phyloP scores from a whole-genome alignment of 164 flowering plant genomes.

The Cinnamomum chago region DNA sequence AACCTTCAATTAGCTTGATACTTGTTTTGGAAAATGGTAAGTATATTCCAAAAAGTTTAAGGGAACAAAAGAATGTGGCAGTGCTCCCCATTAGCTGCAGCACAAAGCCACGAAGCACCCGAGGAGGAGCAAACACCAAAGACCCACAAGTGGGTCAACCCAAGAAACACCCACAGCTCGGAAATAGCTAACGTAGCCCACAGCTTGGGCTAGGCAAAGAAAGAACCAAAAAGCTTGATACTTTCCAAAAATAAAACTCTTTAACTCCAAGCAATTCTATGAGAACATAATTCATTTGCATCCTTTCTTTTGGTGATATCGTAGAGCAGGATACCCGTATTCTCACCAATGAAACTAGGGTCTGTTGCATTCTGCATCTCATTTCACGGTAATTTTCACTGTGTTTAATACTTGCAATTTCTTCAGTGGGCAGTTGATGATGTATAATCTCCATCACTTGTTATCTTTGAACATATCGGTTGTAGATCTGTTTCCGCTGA shows the following conservation, averaged over 20 bases:
- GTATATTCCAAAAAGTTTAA: too few relatives aligned
- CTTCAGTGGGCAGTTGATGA: not conserved
- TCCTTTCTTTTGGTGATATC: not conserved
- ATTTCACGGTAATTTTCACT: not conserved
- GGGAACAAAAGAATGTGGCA: too few relatives aligned
- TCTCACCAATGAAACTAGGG: not conserved
- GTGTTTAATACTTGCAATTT: not conserved
- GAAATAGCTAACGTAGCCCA: too few relatives aligned
- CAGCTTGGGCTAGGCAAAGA: too few relatives aligned
- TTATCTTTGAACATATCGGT: conserved; percentile 9
- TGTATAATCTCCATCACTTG: not conserved
- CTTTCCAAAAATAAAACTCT: not conserved
- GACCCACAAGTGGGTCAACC: too few relatives aligned
- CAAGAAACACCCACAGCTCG: too few relatives aligned
- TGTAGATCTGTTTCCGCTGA: conserved; percentile 28
- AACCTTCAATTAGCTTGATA: not conserved
- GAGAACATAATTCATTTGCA: not conserved
- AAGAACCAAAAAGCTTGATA: too few relatives aligned
- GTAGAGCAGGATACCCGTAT: not conserved
- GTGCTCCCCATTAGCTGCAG: too few relatives aligned
- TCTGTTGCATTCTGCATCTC: not conserved
- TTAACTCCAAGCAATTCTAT: not conserved
- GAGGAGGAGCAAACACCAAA: too few relatives aligned
- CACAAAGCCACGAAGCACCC: too few relatives aligned
- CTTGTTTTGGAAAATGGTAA: too few relatives aligned